Conservation (phyloP, 345 rosid species). For the Anacardium occidentale region DNA sequence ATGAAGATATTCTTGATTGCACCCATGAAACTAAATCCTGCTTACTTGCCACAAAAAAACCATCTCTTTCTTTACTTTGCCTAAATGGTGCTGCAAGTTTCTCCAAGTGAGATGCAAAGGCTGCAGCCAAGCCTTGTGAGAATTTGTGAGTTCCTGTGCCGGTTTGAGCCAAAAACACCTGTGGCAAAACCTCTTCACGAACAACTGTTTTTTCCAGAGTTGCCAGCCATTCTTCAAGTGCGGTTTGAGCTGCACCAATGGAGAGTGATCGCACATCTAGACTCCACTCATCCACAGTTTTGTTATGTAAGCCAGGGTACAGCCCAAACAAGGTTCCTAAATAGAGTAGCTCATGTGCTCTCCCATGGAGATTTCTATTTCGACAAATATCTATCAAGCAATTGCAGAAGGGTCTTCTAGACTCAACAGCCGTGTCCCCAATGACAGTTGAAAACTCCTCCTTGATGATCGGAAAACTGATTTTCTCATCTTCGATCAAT, state of each 20-base stretch:
- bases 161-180: conserved; percentile 70
- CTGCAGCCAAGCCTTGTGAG: conserved; percentile 70
- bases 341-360: conserved; percentile 87
- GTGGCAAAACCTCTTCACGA: conserved; percentile 67
- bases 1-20: conserved; percentile 49
- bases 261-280: conserved; percentile 83
- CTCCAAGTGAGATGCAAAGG: conserved; percentile 67
- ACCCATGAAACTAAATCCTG: conserved; percentile 75
- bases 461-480: conserved; percentile 45
- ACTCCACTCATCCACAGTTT: conserved; percentile 70
- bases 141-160: conserved; percentile 83
- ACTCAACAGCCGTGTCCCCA: conserved; percentile 51
- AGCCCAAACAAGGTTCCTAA: conserved; percentile 74
- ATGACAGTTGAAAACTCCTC: conserved; percentile 64
- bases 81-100: conserved; percentile 70
- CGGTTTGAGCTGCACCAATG: conserved; percentile 82
- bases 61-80: conserved; percentile 58
- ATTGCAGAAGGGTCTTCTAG: conserved; percentile 86
- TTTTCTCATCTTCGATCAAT: conserved; percentile 44
- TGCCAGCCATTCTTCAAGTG: conserved; percentile 88
- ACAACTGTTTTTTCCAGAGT: conserved; percentile 55
- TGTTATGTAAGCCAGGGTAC: conserved; percentile 76
- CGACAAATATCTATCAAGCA: conserved; percentile 86
- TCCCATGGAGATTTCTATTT: conserved; percentile 45
- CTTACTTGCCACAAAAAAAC: conserved; percentile 73